Percentiles rank a stretch among this genome's conserved stretches.
Evolutionary conservation across 129 eudicot species (phyloP).

Genomic region (Flaveria sonorensis): DNA sequence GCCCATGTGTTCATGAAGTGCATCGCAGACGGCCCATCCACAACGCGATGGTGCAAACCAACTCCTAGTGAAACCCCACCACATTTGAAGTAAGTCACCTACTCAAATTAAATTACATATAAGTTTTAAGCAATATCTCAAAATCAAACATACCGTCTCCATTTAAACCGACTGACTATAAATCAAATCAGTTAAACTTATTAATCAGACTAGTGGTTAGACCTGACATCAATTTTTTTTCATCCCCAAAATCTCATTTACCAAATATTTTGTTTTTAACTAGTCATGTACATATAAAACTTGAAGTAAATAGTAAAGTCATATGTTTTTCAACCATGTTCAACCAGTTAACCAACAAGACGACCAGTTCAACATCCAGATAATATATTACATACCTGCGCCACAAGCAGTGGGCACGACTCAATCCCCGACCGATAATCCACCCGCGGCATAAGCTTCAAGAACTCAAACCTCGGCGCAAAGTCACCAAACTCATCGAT

Average conservation of each 20-base stretch:
- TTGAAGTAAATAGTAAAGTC: no score
- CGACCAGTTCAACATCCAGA: no score
- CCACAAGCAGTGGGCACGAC: background rate
- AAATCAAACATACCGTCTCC: background rate
- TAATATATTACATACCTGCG: background rate
- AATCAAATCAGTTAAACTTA: no score
- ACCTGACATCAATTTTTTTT: no score
- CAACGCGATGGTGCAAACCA: conserved; percentile 22
- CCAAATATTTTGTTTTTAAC: no score
- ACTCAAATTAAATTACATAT: background rate
- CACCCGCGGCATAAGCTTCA: background rate
- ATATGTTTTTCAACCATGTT: no score
- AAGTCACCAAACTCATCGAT: conserved; percentile 20
- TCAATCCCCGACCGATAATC: conserved; percentile 1
- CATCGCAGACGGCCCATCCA: conserved; percentile 13
- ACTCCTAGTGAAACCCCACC: conserved; percentile 26
- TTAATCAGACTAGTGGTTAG: no score
- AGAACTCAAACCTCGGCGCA: conserved; percentile 3
- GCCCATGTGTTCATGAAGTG: conserved; percentile 30
- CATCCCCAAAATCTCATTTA: no score
- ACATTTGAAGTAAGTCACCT: conserved; percentile 26
- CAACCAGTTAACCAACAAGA: no score
- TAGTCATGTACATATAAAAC: no score
- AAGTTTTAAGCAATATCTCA: background rate
- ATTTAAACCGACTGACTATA: no score